Base-by-base conservation (phyloP, 1,139 yeast species). In the Starmera stellimalicola region DNA sequence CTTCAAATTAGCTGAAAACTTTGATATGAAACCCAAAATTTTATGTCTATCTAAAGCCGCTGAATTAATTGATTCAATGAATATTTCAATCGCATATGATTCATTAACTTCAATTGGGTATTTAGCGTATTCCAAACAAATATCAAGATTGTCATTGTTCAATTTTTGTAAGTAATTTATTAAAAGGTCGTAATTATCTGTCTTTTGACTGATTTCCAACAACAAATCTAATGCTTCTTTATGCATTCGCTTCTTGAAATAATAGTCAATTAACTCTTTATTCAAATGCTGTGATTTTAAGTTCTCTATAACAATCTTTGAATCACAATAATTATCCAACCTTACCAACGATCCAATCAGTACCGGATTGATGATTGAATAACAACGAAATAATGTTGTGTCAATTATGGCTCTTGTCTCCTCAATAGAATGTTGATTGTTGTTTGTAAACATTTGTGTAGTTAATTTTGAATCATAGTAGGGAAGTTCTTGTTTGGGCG, bases 261-360 rank as follows among this genome's bases (percentile, higher is more conserved):
- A 84, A 50, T 84, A 91, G 50, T 84, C 95, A 11, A 85, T 68
- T 29, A 91, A 62, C 45, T 87, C 96, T 30, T 69, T 70, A 47
- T 74, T 69, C 50, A 73, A 69, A 6, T 64, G 62, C 7, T 68
- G 62, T 23, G 63, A 58, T n/a, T 62, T 60, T 24, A 88, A 65
- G 35, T 73, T 65, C 6, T 60, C 55, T 35, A 73, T 71, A 3
- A 85, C 95, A 3, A 73, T 66, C 1, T 60, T 60, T 2, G 80
- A 68, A 48, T 80, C 79, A 59, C 96, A 85, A 40, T 65, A 64
- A 51, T 88, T 91, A 27, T 73, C 71, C 2, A 87, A 66, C 34
- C 97, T 63, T 7, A 91, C 65, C 23, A 91, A 68, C 0, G 97
- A 93, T 0, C 94, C 95, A 14, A 91, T 68, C 50, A 91, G 64